Evolutionary conservation across 2,329 filamentous ascomycete species (phyloP), one percentile per base, ranked within the genome.

Genomic region (Parastagonospora nodorum): DNA sequence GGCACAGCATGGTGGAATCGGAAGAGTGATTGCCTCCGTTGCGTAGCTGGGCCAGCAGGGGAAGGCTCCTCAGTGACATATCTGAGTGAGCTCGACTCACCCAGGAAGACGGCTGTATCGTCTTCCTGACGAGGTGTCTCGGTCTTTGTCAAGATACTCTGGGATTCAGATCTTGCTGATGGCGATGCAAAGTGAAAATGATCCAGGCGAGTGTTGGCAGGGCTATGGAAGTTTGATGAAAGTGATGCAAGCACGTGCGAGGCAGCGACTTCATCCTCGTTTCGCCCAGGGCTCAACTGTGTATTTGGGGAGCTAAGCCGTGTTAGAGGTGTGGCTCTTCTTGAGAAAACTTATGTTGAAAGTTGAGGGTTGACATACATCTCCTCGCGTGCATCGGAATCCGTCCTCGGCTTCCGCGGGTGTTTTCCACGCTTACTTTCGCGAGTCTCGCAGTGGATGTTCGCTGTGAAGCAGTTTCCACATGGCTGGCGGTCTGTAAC

Each of bases 41-140:
- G 49, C 12, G 51, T 48, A 36, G 64, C 67, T 42, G 79, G 27
- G 29, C 37, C 75, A 30, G 78, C 52, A 3, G 44, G 58, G 0
- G 58, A 52, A 14, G 51, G 54, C 35, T 60, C 61, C 4, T 55
- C 76, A 10, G 75, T 76, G 2, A 82, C 77, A 51, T 79, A 81
- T 11, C 78, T 76, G 36, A 82, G 70, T 1, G 79, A 78, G 42
- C 74, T 79, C 1, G 77, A 80, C 46, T 80, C 77, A 30, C 77
- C 77, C 5, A 80, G 73, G 42, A 79, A 80, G 10, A 67, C 64
- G 4, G 64, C 64, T 2, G 39, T 48, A 45, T 60, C 58, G 16
- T 64, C 66, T 57, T 71, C 61, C 51, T 60, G 57, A 55, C 55
- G 58, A 12, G 42, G 41, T 31, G 46, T 61, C 8, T 66, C 58